A percentile compares a stretch with the other conserved stretches of the same genome.
phyloP scores from a whole-genome alignment of 371 early-diverging fungal genomes.

The Lichtheimia hyalospora region DNA sequence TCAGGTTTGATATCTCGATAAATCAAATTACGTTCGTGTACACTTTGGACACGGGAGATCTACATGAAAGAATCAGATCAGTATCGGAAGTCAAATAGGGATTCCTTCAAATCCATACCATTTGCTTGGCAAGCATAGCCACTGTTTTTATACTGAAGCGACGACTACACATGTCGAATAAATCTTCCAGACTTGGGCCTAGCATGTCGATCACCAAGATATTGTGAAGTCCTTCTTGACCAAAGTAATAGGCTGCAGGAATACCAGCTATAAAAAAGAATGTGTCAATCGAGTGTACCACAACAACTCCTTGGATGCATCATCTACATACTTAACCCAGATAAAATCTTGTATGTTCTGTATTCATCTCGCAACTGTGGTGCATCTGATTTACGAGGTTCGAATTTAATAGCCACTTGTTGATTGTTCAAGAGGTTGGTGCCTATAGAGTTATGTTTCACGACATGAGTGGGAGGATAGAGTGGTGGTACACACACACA shows the following conservation, averaged over 20 bases:
- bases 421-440: conserved; percentile 70
- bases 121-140: conserved; percentile 93
- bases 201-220: conserved; percentile 95
- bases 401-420: conserved; percentile 87
- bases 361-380: conserved; percentile 91
- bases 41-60: conserved; percentile 85
- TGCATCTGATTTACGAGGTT: conserved; percentile 85
- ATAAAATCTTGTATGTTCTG: conserved; percentile 80
- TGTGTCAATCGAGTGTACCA: conserved; percentile 7
- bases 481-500: too few species aligned
- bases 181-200: conserved; percentile 92
- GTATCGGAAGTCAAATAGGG: too few species aligned
- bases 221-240: conserved; percentile 92
- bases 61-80: conserved; percentile 17
- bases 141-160: conserved; percentile 91
- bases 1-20: conserved; percentile 99
- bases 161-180: conserved; percentile 91
- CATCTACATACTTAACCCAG: conserved; percentile 52
- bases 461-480: neutral
- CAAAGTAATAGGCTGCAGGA: conserved; percentile 89
- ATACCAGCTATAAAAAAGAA: conserved; percentile 63
- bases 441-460: conserved; percentile 19
- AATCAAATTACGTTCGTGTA: conserved; percentile 93
- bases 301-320: neutral
- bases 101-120: conserved; percentile 51